Evolutionary conservation across 2,329 filamentous ascomycete genomes (phyloP), one percentile per base, ranked within the genome.

Genomic region (Aspergillus sp.): DNA sequence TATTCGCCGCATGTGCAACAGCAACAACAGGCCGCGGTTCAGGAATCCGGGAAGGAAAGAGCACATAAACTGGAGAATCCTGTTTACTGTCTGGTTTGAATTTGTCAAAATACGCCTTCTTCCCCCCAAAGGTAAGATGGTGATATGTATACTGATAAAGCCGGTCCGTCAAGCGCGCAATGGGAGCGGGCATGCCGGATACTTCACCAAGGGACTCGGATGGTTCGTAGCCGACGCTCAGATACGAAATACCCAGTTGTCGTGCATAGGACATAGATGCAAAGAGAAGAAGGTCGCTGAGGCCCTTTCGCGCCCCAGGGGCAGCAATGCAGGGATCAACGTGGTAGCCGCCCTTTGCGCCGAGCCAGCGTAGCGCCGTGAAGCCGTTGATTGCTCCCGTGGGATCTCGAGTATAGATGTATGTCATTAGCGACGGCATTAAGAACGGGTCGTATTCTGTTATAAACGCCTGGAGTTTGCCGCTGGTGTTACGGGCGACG

Each of bases 391-490:
- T 64, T 0, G 19, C 48, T 0, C 70, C 71, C 19, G 68, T 62
- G 1, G 66, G 58, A 9, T 64, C 66, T 23, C 66, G 68, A 1
- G 73, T 70, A 54, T 78, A 78, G 17, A 78, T 67, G 62, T 75
- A 78, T 3, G 68, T 74, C 75, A 77, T 77, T 0, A 77, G 64
- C 6, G 63, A 57, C 0, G 75, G 71, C 5, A 76, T 62, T 6
- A 72, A 67, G 55, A 77, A 77, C 1, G 70, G 74, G 45, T 78
- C 70, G 53, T 77, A 78, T 1, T 75, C 68, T 0, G 75, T 77
- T 59, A 77, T 74, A 53, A 73, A 77, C 3, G 75, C 73, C 56
- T 77, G 73, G 6, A 23, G 48, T 2, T 6, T 8, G 2, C 60
- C 41, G 4, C 65, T 62, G 3, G 62, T 40, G 56, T 76, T 77